These are phyloP conservation scores for Bryoglossum gracile DNA, from an alignment of 495 filamentous ascomycete species.

Conservation along the genomic window DNA sequence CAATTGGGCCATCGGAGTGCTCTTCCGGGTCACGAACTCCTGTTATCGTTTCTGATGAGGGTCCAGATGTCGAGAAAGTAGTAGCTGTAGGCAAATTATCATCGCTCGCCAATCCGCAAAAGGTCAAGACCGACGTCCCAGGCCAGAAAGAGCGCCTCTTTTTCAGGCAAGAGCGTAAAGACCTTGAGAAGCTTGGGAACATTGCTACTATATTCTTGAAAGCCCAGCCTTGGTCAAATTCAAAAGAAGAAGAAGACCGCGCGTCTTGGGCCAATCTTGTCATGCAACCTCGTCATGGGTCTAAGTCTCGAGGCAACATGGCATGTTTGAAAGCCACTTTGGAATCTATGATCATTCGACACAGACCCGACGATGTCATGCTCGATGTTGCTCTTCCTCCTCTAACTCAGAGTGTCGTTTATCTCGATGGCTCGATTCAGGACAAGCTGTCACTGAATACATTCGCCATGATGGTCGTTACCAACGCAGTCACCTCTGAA, in stretches of 20 bases:
- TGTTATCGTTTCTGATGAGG: not conserved
- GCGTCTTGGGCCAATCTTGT: conserved; percentile 64
- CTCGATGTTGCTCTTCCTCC: conserved; percentile 55
- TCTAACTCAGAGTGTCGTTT: conserved; percentile 61
- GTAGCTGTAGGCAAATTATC: too few relatives aligned
- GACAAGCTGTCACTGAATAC: conserved; percentile 80
- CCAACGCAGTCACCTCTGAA: conserved; percentile 88
- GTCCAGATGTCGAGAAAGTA: too few relatives aligned
- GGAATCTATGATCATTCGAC: conserved; percentile 73
- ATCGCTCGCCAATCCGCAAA: not conserved
- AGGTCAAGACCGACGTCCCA: not conserved
- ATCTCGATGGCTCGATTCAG: conserved; percentile 73
- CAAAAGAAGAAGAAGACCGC: conserved; percentile 37
- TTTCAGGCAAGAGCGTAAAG: conserved; percentile 52
- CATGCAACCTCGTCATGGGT: conserved; percentile 52
- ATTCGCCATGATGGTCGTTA: conserved; percentile 70
- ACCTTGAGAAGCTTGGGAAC: conserved; percentile 65
- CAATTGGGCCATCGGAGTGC: conserved; percentile 24
- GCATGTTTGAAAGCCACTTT: conserved; percentile 63
- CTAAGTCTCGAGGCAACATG: conserved; percentile 43
- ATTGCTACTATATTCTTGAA: conserved; percentile 65
- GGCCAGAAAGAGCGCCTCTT: conserved; percentile 16
- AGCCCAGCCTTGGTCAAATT: conserved; percentile 68
- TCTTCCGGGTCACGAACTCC: not conserved
- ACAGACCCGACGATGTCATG: conserved; percentile 61